Evolutionary conservation across 2,329 filamentous ascomycete species (phyloP).

Genomic region (Xylariomycetidae sp.): DNA sequence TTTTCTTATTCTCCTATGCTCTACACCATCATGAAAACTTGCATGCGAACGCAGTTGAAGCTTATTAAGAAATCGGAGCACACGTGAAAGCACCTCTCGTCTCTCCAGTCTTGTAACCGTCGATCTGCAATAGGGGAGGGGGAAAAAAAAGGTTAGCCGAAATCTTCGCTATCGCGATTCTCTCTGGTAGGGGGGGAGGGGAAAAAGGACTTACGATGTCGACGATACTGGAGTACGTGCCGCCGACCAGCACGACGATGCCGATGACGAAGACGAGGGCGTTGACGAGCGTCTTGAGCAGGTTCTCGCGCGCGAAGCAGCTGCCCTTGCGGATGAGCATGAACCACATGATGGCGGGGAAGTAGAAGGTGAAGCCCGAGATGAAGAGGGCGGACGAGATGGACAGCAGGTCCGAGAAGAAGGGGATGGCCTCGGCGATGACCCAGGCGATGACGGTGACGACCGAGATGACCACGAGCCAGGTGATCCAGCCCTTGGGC

Average conservation of each 20-base stretch:
- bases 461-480: conserved; percentile 53
- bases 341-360: conserved; percentile 31
- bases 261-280: conserved; percentile 24
- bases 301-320: conserved; percentile 23
- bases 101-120: conserved; percentile 15
- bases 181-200: too few species aligned
- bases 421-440: conserved; percentile 68
- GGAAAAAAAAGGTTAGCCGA: not conserved
- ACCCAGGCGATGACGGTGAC: conserved; percentile 64
- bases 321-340: conserved; percentile 26
- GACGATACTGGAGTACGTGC: conserved; percentile 27
- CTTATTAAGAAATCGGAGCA: conserved; percentile 15
- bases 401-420: conserved; percentile 64
- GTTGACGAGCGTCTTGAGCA: conserved; percentile 18
- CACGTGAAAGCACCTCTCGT: conserved; percentile 22
- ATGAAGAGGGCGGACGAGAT: conserved; percentile 47
- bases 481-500: conserved; percentile 33
- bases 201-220: conserved; percentile 26
- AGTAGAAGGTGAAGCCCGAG: conserved; percentile 39
- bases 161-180: too few species aligned
- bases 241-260: conserved; percentile 25
- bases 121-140: conserved; percentile 13
- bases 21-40: too few species aligned
- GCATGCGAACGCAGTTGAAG: too few species aligned
- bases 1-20: too few species aligned